Conservation (phyloP, 2,329 filamentous ascomycete genomes). For the Aulographum hederae region DNA sequence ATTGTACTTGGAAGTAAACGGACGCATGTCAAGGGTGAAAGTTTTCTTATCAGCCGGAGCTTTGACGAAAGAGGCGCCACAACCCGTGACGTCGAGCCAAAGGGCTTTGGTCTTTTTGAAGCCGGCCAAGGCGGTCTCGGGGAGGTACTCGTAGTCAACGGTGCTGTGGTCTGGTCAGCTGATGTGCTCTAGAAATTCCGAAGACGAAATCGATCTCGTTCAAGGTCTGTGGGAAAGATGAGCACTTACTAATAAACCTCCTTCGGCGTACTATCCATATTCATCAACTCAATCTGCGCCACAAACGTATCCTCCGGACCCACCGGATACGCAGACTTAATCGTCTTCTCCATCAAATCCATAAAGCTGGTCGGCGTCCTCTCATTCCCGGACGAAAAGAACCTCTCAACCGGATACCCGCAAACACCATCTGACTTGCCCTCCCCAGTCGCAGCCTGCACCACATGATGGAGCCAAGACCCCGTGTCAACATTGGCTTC, state of each 20-base stretch:
- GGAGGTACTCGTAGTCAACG: constrained; percentile 3
- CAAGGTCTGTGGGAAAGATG: no score
- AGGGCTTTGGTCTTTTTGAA: constrained; percentile 2
- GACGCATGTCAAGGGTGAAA: neutral
- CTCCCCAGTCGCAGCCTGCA: constrained; percentile 1
- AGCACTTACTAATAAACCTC: no score
- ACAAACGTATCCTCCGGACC: constrained; percentile 1
- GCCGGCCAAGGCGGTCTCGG: neutral
- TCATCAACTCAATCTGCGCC: constrained; percentile 3
- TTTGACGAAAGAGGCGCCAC: neutral
- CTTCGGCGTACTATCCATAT: constrained; percentile 1
- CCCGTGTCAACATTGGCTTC: constrained; percentile 4
- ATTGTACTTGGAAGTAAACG: neutral
- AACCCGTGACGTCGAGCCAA: neutral
- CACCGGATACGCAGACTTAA: constrained; percentile 2
- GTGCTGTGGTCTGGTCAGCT: no score
- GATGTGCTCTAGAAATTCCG: no score
- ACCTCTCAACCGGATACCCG: neutral
- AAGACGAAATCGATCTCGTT: no score
- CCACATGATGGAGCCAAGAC: constrained; percentile 3
- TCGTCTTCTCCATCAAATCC: constrained; percentile 2
- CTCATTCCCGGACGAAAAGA: constrained; percentile 3
- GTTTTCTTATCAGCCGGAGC: neutral
- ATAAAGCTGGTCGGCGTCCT: constrained; percentile 2
- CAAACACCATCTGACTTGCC: constrained; percentile 1